phyloP scores from a whole-genome alignment of 2,329 filamentous ascomycete genomes.

The Bipolaris victoriae region DNA sequence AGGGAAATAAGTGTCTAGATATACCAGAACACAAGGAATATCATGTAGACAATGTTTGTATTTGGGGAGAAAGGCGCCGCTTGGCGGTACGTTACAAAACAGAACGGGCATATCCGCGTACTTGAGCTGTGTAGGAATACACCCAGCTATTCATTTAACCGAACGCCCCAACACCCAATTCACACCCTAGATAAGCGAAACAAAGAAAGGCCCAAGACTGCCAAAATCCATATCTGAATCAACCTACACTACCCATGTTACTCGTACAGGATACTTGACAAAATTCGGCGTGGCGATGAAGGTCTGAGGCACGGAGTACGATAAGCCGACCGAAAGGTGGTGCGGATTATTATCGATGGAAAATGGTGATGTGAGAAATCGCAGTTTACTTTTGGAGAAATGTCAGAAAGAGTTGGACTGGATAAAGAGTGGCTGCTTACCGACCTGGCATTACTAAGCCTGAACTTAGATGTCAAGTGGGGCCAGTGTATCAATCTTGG shows the following conservation, averaged over 20 bases:
- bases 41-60: background rate
- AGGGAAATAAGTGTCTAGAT: background rate
- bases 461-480: constrained; percentile 23
- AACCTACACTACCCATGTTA: background rate
- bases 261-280: background rate
- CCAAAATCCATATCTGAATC: background rate
- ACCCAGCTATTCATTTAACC: background rate
- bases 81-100: background rate
- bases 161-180: background rate
- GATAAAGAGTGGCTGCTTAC: constrained; percentile 2
- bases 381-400: constrained; percentile 5
- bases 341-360: background rate
- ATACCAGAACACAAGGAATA: background rate
- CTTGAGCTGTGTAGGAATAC: background rate
- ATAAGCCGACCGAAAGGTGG: background rate
- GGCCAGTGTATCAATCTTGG: constrained; percentile 30
- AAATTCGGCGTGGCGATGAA: background rate
- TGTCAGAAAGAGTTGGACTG: constrained; percentile 3
- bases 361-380: constrained; percentile 1
- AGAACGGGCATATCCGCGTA: background rate
- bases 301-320: background rate
- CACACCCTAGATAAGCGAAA: background rate
- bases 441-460: constrained; percentile 2
- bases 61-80: background rate
- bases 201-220: background rate